Evolutionary conservation across 139 green algal genomes (phyloP).

Genomic region (Yamagishiella unicocca): DNA sequence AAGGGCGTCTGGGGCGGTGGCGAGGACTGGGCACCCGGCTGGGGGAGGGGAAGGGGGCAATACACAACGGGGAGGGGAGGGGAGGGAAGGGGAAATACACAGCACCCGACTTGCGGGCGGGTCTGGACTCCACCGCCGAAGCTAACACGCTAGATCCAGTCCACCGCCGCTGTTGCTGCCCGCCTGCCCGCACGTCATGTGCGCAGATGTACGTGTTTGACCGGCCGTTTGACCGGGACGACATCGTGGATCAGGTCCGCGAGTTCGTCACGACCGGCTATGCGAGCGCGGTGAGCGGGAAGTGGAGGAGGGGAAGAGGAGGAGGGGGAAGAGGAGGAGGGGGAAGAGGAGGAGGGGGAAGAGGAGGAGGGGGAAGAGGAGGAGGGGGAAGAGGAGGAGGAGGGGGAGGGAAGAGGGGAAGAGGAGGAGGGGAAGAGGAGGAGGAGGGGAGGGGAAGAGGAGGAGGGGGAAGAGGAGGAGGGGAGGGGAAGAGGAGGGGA

Average conservation of each 20-base stretch:
- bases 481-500: neutral
- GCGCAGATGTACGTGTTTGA: conserved; percentile 44
- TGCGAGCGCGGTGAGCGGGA: neutral
- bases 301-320: neutral
- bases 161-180: neutral
- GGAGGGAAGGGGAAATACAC: neutral
- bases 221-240: neutral
- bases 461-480: neutral
- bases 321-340: neutral
- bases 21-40: neutral
- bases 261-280: conserved; percentile 19
- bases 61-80: neutral
- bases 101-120: too few relatives aligned
- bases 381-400: neutral
- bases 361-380: neutral
- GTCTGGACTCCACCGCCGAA: too few relatives aligned
- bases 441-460: neutral
- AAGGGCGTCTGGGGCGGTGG: neutral
- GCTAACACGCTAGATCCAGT: too few relatives aligned
- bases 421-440: too few relatives aligned
- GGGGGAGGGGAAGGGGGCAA: neutral
- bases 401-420: neutral
- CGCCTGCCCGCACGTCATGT: neutral
- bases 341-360: neutral
- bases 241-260: neutral